Evolutionary conservation across 768 basidiomycete species (phyloP).

Genomic region (Tephrocybe sp.): DNA sequence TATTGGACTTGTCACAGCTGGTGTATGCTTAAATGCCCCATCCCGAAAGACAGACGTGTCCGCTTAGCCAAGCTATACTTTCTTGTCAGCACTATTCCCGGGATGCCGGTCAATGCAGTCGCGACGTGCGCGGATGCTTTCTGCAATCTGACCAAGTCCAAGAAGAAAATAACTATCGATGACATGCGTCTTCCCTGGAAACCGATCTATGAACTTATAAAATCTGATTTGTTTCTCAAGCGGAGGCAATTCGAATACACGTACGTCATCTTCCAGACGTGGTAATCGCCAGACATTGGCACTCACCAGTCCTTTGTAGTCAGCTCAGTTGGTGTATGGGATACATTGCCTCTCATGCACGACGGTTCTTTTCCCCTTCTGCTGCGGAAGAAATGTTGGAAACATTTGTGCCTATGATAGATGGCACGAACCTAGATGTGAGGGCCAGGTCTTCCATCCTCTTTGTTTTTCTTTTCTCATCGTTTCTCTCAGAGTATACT

Average conservation of each 20-base stretch:
- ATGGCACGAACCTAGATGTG: constrained; percentile 74
- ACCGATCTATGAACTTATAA: constrained; percentile 71
- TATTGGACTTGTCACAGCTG: constrained; percentile 54
- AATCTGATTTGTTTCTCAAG: constrained; percentile 73
- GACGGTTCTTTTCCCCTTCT: constrained; percentile 88
- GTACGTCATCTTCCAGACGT: constrained; percentile 35
- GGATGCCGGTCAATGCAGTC: constrained; percentile 69
- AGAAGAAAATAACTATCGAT: constrained; percentile 73
- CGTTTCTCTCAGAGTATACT: constrained; percentile 56
- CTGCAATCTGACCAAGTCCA: constrained; percentile 58
- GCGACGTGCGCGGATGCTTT: constrained; percentile 68
- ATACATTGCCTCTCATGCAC: constrained; percentile 62
- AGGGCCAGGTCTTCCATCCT: constrained; percentile 23
- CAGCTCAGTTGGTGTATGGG: constrained; percentile 81
- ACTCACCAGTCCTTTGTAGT: constrained; percentile 32
- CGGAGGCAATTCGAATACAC: constrained; percentile 79
- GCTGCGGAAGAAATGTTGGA: constrained; percentile 86
- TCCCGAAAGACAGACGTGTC: constrained; percentile 78
- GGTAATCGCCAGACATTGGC: neutral
- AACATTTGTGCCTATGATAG: constrained; percentile 78
- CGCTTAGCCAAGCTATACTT: constrained; percentile 78
- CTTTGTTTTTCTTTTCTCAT: constrained; percentile 5
- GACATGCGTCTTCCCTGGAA: constrained; percentile 84
- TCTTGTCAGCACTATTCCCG: constrained; percentile 72
- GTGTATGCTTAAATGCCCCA: constrained; percentile 82